These are phyloP conservation scores for Pichia kudriavzevii DNA, from an alignment of 1,139 yeast genomes.

Conservation along the genomic window DNA sequence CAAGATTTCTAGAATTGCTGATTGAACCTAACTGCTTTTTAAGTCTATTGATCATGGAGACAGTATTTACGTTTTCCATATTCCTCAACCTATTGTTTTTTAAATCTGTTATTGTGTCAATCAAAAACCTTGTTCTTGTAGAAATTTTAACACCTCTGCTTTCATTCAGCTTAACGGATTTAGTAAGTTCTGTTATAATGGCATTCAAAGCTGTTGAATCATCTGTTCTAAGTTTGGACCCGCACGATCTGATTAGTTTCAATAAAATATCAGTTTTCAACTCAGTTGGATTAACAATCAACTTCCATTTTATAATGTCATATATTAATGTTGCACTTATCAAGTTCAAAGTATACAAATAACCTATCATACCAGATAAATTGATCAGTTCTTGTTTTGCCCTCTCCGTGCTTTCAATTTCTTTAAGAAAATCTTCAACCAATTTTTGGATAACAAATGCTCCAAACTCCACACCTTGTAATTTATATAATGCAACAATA, in stretches of 20 bases:
- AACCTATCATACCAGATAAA: slow-evolving; percentile 64
- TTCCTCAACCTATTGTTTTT: slow-evolving; percentile 75
- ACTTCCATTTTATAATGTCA: slow-evolving; percentile 51
- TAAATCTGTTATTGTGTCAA: slow-evolving; percentile 78
- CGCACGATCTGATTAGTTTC: slow-evolving; percentile 65
- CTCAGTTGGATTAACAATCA: slow-evolving; percentile 48
- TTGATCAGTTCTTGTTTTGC: slow-evolving; percentile 58
- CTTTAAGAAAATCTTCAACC: slow-evolving; percentile 51
- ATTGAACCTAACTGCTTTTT: slow-evolving; percentile 59
- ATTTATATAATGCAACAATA: slow-evolving; percentile 63
- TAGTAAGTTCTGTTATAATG: slow-evolving; percentile 55
- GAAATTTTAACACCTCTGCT: slow-evolving; percentile 35
- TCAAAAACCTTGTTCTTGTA: slow-evolving; percentile 71
- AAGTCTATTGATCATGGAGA: slow-evolving; percentile 48
- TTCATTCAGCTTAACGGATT: slow-evolving; percentile 34
- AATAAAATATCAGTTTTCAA: slow-evolving; percentile 69
- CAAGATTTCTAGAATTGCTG: slow-evolving; percentile 41
- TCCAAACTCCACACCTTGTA: slow-evolving; percentile 86
- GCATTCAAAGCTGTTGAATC: slow-evolving; percentile 84
- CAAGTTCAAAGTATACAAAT: slow-evolving; percentile 70
- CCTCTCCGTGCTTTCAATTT: slow-evolving; percentile 23
- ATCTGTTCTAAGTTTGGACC: slow-evolving; percentile 79
- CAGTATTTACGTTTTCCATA: slow-evolving; percentile 37
- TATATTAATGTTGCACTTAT: slow-evolving; percentile 68
- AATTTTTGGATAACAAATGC: slow-evolving; percentile 76